These are phyloP conservation scores for Nitzschia inconspicua DNA, from an alignment of 108 stramenopile genomes.

Conservation along the genomic window DNA sequence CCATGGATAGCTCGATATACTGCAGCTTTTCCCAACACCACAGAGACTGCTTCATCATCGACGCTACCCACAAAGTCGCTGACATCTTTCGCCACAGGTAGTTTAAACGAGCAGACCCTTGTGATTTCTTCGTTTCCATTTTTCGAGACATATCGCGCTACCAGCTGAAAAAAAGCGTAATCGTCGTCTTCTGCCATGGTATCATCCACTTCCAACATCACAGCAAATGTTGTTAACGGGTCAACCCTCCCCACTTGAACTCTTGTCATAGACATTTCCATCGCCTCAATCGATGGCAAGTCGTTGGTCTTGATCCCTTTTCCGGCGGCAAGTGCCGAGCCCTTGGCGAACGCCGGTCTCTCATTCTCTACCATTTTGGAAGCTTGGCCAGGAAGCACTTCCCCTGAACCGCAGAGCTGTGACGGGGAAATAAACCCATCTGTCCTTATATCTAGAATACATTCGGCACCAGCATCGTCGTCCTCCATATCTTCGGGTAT, in stretches of 20 bases:
- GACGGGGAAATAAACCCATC: conserved; percentile 39
- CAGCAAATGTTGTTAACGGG: conserved; percentile 40
- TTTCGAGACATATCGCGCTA: conserved; percentile 33
- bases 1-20: conserved; percentile 52
- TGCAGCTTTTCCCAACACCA: conserved; percentile 52
- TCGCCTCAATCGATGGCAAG: conserved; percentile 30
- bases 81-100: conserved; percentile 38
- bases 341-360: conserved; percentile 32
- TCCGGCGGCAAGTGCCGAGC: conserved; percentile 30
- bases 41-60: conserved; percentile 47
- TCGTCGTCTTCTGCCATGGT: conserved; percentile 23
- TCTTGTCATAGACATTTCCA: conserved; percentile 38
- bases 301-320: conserved; percentile 30
- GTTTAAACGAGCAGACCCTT: conserved; percentile 33
- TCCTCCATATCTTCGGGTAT: conserved; percentile 3
- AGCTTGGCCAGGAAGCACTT: conserved; percentile 22
- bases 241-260: conserved; percentile 41
- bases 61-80: conserved; percentile 41
- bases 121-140: conserved; percentile 41
- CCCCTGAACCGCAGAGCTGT: conserved; percentile 44
- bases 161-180: conserved; percentile 49
- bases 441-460: conserved; percentile 44
- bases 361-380: conserved; percentile 28
- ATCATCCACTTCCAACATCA: conserved; percentile 49
- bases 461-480: conserved; percentile 16